Evolutionary conservation across 2,329 filamentous ascomycete species (phyloP).

Genomic region (Podosphaera aphanis): DNA sequence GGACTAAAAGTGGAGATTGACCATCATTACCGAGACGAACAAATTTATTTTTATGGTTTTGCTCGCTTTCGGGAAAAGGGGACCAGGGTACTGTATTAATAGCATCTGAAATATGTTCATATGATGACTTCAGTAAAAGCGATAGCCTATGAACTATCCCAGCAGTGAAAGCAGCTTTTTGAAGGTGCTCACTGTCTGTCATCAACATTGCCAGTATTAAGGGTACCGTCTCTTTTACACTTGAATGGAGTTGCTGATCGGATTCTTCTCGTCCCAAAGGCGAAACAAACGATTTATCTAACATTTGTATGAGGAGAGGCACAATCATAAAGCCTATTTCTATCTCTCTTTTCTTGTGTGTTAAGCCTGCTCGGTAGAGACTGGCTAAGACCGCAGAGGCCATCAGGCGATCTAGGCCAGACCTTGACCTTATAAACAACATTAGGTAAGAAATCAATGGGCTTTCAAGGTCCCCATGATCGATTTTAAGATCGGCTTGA

Average conservation of each 20-base stretch:
- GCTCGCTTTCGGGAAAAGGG: constrained; percentile 10
- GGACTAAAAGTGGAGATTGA: constrained; percentile 33
- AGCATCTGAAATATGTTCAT: constrained; percentile 30
- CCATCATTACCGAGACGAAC: constrained; percentile 36
- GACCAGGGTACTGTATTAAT: constrained; percentile 30
- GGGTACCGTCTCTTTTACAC: constrained; percentile 47
- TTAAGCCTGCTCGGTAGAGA: constrained; percentile 43
- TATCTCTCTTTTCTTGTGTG: constrained; percentile 37
- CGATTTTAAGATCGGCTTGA: constrained; percentile 14
- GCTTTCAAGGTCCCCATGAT: constrained; percentile 39
- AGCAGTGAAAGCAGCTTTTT: constrained; percentile 59
- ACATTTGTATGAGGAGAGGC: constrained; percentile 42
- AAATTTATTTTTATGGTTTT: constrained; percentile 13
- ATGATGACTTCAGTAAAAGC: constrained; percentile 40
- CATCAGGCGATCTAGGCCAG: constrained; percentile 37
- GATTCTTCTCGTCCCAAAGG: constrained; percentile 19
- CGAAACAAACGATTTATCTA: constrained; percentile 27
- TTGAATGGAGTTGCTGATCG: constrained; percentile 20
- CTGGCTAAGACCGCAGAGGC: constrained; percentile 46
- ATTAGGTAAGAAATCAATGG: constrained; percentile 54
- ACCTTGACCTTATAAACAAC: constrained; percentile 31
- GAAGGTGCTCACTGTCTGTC: constrained; percentile 53
- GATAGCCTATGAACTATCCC: constrained; percentile 37
- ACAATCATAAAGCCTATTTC: constrained; percentile 44
- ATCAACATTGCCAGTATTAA: constrained; percentile 57